Evolutionary conservation across 2,329 filamentous ascomycete species (phyloP), one percentile per base, ranked within the genome.

Genomic region (Apiospora malaysiana): DNA sequence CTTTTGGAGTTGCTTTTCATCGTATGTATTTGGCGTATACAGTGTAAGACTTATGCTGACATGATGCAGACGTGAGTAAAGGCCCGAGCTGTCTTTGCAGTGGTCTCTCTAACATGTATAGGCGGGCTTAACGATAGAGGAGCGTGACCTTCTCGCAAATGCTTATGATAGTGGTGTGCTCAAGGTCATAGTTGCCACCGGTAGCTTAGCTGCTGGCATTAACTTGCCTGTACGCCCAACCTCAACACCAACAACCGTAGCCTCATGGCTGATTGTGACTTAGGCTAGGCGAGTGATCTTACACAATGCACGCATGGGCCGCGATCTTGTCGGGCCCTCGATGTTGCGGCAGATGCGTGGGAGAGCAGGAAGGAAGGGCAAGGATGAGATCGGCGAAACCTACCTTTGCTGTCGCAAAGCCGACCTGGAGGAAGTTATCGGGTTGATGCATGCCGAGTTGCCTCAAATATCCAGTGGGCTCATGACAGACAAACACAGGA

Each of bases 261-360:
- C 5, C 12, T 59, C n/a, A 8, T 37, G 18, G n/a, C 49, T 68
- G 43, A 47, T 66, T 42, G 12, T 4, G 6, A 4, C 25, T 18
- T 37, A 71, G 70, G 93, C 93, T 9, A 85, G 93, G 69, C 85
- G 93, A 74, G 93, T 95, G 0, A 93, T 95, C 71, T 85, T 93
- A 37, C 92, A 94, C 77, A 91, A 90, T 72, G 92, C 91, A 42
- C 87, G 91, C 51, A 94, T 94, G 91, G 93, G 93, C 0, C 86
- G 91, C 69, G 92, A 94, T 65, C 83, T 94, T 66, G 88, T 94
- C n/a, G 92, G 92, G 0, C 92, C 93, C 16, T 90, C 92, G 4
- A 93, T 95, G 90, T 84, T 95, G 69, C 89, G 92, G 67, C 93
- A 95, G 80, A 95, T 94, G 93, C 88, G 92, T 77, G 93, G 93